These are phyloP conservation scores for Sugiyamaella japonica DNA, from an alignment of 1,139 yeast genomes.

Conservation along the genomic window DNA sequence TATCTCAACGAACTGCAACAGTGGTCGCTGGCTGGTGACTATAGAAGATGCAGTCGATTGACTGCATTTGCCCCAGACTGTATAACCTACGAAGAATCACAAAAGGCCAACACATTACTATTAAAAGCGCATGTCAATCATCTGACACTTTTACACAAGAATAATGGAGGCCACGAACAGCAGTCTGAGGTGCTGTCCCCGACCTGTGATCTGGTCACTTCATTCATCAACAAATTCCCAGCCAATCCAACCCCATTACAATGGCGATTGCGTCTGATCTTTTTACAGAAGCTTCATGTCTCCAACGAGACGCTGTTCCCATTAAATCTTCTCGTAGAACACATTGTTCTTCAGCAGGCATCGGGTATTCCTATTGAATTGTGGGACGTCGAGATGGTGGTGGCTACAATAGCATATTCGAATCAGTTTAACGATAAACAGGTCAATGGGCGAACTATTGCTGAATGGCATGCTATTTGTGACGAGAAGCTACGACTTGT, in stretches of 20 bases:
- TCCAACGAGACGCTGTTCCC: constrained; percentile 42
- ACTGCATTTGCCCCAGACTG: constrained; percentile 15
- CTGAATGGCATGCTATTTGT: constrained; percentile 30
- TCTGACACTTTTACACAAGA: constrained; percentile 19
- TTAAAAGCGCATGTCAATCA: constrained; percentile 34
- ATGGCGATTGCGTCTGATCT: constrained; percentile 44
- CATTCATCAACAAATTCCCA: constrained; percentile 39
- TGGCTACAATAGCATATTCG: constrained; percentile 37
- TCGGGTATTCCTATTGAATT: constrained; percentile 34
- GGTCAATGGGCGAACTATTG: constrained; percentile 15
- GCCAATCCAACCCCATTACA: constrained; percentile 35
- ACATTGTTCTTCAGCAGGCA: constrained; percentile 36
- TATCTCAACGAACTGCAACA: constrained; percentile 18
- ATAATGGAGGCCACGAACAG: background rate
- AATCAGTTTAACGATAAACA: constrained; percentile 24
- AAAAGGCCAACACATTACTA: constrained; percentile 16
- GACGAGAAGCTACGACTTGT: constrained; percentile 33
- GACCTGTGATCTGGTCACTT: constrained; percentile 28
- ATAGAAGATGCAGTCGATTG: constrained; percentile 20
- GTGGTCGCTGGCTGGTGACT: constrained; percentile 22
- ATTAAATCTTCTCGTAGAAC: constrained; percentile 32
- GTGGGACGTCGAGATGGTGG: constrained; percentile 36
- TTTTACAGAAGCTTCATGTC: constrained; percentile 45
- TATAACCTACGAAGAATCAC: constrained; percentile 3
- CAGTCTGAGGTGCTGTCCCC: background rate